Conservation (phyloP, 129 eudicot genomes). For the Silybum marianum region DNA sequence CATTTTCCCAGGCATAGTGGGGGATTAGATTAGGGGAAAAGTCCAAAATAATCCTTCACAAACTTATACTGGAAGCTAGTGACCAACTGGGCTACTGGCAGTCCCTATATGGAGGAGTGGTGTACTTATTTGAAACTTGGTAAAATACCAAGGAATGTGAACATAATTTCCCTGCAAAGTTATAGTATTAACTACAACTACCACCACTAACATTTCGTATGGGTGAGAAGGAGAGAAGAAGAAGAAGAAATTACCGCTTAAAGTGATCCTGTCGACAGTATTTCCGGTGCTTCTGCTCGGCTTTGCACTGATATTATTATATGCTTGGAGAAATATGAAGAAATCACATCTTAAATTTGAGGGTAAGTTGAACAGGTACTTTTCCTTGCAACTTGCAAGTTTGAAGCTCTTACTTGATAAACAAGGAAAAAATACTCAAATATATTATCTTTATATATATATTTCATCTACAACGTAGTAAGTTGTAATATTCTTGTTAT, state of each 20-base stretch:
- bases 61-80: no score
- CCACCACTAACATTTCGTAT: neutral
- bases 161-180: neutral
- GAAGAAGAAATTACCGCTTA: conserved; percentile 1
- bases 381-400: neutral
- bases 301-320: conserved; percentile 15
- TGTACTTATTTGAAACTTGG: neutral
- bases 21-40: no score
- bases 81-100: no score
- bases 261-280: conserved; percentile 7
- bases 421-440: neutral
- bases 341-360: conserved; percentile 3
- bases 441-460: neutral
- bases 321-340: conserved; percentile 20
- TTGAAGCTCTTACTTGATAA: conserved; percentile 7
- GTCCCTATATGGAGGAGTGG: no score
- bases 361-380: neutral
- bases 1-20: no score
- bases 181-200: neutral
- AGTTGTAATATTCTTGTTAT: neutral
- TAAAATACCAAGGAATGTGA: neutral
- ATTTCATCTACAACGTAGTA: neutral
- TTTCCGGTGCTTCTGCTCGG: conserved; percentile 3
- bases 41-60: no score
- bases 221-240: conserved; percentile 3